phyloP scores from a whole-genome alignment of 2,329 filamentous ascomycete species.

The Fusarium sp. region DNA sequence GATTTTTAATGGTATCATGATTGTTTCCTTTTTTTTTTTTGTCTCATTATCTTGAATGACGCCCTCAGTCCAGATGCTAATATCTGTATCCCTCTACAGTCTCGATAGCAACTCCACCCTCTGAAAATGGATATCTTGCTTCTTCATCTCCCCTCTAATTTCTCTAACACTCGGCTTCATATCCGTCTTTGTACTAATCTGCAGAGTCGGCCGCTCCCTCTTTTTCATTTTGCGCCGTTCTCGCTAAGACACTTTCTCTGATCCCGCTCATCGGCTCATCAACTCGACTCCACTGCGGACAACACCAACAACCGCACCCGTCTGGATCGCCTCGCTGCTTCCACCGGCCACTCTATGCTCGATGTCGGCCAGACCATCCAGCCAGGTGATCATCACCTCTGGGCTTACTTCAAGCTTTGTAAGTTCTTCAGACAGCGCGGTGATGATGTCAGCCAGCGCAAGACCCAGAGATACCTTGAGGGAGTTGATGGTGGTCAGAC shows the following conservation, averaged over 20 bases:
- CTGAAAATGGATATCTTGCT: not conserved
- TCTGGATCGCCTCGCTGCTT: slow-evolving; percentile 87
- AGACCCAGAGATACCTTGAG: slow-evolving; percentile 86
- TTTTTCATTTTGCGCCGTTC: not conserved
- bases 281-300: slow-evolving; percentile 87
- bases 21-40: not conserved
- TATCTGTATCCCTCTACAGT: not conserved
- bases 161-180: not conserved
- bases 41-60: slow-evolving; percentile 12
- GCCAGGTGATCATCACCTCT: slow-evolving; percentile 88
- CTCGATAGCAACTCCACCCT: not conserved
- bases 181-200: not conserved
- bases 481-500: slow-evolving; percentile 84
- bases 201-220: not conserved
- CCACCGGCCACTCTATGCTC: slow-evolving; percentile 91
- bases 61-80: not conserved
- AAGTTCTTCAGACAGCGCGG: slow-evolving; percentile 82
- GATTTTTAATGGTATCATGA: not conserved
- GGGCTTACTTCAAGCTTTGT: slow-evolving; percentile 81
- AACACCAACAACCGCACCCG: slow-evolving; percentile 89
- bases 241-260: not conserved
- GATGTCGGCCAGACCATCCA: slow-evolving; percentile 89
- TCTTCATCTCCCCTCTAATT: not conserved
- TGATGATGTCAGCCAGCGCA: slow-evolving; percentile 92
- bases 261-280: slow-evolving; percentile 47